Conservation (phyloP, 306 rosid species). For the Trifolium dubium region DNA sequence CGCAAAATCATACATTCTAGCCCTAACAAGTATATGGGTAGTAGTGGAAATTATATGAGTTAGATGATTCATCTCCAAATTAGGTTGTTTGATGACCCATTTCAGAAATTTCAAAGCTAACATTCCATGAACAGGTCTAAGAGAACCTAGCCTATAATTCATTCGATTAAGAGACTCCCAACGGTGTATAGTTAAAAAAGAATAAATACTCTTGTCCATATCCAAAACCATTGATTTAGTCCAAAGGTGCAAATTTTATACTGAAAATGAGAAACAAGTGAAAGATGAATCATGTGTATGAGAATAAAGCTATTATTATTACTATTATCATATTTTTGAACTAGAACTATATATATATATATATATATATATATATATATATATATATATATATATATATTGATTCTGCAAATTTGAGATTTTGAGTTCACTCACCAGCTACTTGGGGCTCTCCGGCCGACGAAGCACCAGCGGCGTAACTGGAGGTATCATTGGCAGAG, state of each 20-base stretch:
- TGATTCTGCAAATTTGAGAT: too few species aligned
- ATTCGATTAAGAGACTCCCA: conserved; percentile 82
- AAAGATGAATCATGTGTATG: background rate
- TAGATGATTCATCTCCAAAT: conserved; percentile 65
- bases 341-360: too few species aligned
- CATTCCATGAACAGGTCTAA: conserved; percentile 83
- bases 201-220: conserved; percentile 75
- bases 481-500: too few species aligned
- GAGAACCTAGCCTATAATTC: conserved; percentile 68
- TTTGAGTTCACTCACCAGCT: too few species aligned
- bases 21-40: conserved; percentile 73
- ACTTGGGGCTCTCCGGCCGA: too few species aligned
- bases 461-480: too few species aligned
- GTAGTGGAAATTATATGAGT: conserved; percentile 66
- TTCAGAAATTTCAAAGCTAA: conserved; percentile 73
- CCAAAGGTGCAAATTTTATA: conserved; percentile 23
- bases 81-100: conserved; percentile 69
- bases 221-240: conserved; percentile 39
- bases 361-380: too few species aligned
- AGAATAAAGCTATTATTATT: too few species aligned
- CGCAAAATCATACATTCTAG: conserved; percentile 73
- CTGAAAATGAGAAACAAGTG: conserved; percentile 34
- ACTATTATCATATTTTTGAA: too few species aligned
- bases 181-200: conserved; percentile 70
- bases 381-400: too few species aligned